Base-by-base conservation (phyloP, 2,329 filamentous ascomycete species). In the Fusarium sterilihyphosum region DNA sequence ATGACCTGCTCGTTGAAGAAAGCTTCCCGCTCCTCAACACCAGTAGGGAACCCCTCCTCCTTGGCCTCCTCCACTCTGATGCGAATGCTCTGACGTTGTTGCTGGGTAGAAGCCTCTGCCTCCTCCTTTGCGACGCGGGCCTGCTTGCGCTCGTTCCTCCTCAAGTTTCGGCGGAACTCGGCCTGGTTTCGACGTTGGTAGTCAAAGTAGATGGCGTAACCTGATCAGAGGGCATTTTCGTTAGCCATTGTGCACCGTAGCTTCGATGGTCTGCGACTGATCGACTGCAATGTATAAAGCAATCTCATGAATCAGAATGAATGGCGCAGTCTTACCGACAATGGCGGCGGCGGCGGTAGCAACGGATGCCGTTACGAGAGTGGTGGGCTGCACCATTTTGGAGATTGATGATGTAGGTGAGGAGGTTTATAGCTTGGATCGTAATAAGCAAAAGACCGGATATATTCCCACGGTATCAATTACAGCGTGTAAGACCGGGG, bases 1-100 rank as follows among this genome's bases (percentile, higher is more conserved):
- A 95, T 94, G 74, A 99, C 95, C 85, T 98, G 94, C 82, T 94
- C 92, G 91, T 98, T 97, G 86, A 99, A 99, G 88, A 94, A 99
- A 71, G 91, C 90, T 88, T 99, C 96, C 83, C 94, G 95, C 87
- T 98, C 95, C 83, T 98, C 96, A 41, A 96, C 91, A 79, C 95
- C 94, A 49, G 89, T 88, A 56, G 96, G 96, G 89, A 97, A 98
- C 65, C 96, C 96, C 84, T 97, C 95, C 67, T 93, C 93, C 86
- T 95, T 94, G 78, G 95, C 94, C 78, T 93, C 89, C 78, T 94
- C 91, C 56, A 98, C 93, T 60, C 90, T 91, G 65, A 85, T 84
- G 84, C 92, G 92, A 85, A 99, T 93, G 78, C 88, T 86, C 83
- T 93, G 89, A 81, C 92, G 91, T 86, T 94, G 92, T 82, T 88